phyloP scores from a whole-genome alignment of 2,329 filamentous ascomycete species.

The Botryotinia globosa region DNA sequence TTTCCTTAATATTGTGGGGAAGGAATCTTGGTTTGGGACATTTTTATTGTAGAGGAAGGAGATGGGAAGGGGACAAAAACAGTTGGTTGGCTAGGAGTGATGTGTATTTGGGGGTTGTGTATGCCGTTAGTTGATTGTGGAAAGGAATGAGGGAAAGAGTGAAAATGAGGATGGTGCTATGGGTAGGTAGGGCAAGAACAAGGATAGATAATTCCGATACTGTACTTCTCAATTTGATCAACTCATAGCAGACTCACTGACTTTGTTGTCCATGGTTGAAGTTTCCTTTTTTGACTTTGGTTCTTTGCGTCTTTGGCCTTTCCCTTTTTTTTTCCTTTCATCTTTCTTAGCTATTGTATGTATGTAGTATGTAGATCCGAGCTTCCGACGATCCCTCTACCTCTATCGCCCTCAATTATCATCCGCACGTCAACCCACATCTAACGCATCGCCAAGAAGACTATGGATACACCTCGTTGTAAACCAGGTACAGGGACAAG shows the following conservation, averaged over 20 bases:
- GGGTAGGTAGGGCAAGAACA: slow-evolving; percentile 30
- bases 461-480: not conserved
- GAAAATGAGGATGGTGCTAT: slow-evolving; percentile 45
- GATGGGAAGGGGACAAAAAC: not conserved
- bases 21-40: slow-evolving; percentile 39
- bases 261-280: not conserved
- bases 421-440: not conserved
- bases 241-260: slow-evolving; percentile 3
- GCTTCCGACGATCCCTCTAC: not conserved
- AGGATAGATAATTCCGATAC: slow-evolving; percentile 15
- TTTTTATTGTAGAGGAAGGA: slow-evolving; percentile 35
- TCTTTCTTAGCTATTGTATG: not conserved
- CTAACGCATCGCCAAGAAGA: not conserved
- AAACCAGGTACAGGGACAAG: not conserved
- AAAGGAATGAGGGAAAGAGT: slow-evolving; percentile 31
- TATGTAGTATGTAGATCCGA: too few relatives aligned
- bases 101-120: not conserved
- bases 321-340: not conserved
- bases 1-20: not conserved
- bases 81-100: slow-evolving; percentile 1
- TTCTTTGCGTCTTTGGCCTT: not conserved
- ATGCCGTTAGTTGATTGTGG: not conserved
- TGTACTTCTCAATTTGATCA: slow-evolving; percentile 13
- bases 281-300: not conserved
- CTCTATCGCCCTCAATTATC: not conserved